Evolutionary conservation across 768 basidiomycete genomes (phyloP).

Genomic region (Auriscalpium orientale): DNA sequence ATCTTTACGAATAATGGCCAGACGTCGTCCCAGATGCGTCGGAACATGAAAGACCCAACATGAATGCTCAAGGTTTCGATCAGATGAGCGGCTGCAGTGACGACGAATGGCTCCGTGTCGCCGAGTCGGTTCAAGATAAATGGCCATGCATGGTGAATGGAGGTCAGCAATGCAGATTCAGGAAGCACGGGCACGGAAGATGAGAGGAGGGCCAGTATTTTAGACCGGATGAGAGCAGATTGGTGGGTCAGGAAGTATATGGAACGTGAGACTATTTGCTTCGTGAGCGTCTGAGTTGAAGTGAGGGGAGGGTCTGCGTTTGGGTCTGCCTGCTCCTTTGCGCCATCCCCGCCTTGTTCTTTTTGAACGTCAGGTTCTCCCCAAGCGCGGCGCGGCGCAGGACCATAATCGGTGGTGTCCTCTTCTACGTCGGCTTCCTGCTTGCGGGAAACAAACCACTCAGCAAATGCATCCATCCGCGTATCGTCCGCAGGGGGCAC

Average conservation of each 20-base stretch:
- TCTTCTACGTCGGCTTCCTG: constrained; percentile 24
- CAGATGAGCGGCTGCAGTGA: constrained; percentile 65
- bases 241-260: constrained; percentile 87
- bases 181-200: constrained; percentile 67
- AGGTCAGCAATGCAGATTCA: constrained; percentile 71
- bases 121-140: constrained; percentile 78
- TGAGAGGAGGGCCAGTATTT: constrained; percentile 68
- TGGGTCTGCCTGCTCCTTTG: constrained; percentile 23
- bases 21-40: constrained; percentile 82
- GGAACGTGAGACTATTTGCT: constrained; percentile 81
- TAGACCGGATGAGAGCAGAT: constrained; percentile 78
- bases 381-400: constrained; percentile 55
- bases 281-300: constrained; percentile 66
- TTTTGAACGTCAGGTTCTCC: constrained; percentile 26
- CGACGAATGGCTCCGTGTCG: constrained; percentile 72
- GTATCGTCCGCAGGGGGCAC: constrained; percentile 21
- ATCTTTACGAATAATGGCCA: constrained; percentile 79
- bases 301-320: constrained; percentile 48
- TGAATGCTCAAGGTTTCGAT: constrained; percentile 64
- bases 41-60: constrained; percentile 80
- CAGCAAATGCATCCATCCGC: constrained; percentile 44
- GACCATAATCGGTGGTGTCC: constrained; percentile 47
- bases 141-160: constrained; percentile 90
- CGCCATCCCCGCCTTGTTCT: constrained; percentile 18
- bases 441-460: constrained; percentile 55